phyloP scores from a whole-genome alignment of 257 asterid genomes.

The Handroanthus guayacan region DNA sequence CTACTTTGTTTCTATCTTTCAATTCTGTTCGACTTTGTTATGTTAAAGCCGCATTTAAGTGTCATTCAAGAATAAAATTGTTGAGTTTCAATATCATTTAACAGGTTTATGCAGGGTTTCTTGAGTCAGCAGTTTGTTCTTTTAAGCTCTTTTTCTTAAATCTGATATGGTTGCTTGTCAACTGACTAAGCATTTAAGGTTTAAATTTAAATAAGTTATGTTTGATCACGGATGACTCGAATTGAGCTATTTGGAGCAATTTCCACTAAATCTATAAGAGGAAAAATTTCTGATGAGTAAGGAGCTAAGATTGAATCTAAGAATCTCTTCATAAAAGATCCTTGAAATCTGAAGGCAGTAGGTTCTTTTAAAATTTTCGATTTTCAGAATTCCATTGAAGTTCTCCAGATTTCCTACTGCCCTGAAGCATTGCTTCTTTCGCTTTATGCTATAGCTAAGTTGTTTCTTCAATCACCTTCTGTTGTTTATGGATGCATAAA shows the following conservation, averaged over 20 bases:
- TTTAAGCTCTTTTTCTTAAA: neutral
- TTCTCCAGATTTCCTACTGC: no score
- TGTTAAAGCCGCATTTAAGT: neutral
- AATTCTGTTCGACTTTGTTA: neutral
- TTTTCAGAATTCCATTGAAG: neutral
- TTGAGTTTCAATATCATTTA: conserved; percentile 4
- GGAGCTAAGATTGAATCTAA: neutral
- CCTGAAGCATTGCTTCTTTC: neutral
- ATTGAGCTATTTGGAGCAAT: neutral
- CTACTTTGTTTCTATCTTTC: neutral
- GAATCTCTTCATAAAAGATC: no score
- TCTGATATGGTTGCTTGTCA: neutral
- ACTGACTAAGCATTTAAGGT: neutral
- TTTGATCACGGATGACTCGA: neutral
- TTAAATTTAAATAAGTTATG: neutral
- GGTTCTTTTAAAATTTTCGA: neutral
- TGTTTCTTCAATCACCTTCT: neutral
- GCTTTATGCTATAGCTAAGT: neutral
- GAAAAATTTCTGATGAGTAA: neutral
- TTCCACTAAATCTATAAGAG: no score
- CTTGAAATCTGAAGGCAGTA: neutral
- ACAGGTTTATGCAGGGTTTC: neutral
- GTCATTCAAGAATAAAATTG: neutral
- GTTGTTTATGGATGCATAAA: neutral
- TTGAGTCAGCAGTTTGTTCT: neutral